phyloP scores from a whole-genome alignment of 805 yeast genomes.

The Nakazawaea wickerhamii region DNA sequence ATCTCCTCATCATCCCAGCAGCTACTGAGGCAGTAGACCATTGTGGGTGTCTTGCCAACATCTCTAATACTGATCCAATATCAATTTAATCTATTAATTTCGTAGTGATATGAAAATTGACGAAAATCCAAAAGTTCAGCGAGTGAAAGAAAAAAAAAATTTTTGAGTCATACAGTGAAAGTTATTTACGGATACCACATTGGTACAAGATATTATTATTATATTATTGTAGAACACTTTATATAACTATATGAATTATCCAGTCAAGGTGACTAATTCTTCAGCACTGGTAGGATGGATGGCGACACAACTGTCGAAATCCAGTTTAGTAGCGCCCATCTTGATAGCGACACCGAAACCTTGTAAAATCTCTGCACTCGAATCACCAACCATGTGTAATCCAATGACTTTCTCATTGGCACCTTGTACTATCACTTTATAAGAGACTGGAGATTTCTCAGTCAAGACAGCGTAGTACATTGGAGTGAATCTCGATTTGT shows the following conservation, averaged over 20 bases:
- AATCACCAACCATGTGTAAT: slow-evolving; percentile 87
- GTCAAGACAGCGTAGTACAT: slow-evolving; percentile 91
- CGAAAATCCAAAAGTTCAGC: too few relatives aligned
- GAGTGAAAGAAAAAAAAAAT: not conserved
- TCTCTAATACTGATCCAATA: not conserved
- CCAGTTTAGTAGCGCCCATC: slow-evolving; percentile 98
- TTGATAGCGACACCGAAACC: slow-evolving; percentile 98
- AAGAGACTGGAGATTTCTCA: slow-evolving; percentile 79
- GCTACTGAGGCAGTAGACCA: not conserved
- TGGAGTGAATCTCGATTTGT: slow-evolving; percentile 77
- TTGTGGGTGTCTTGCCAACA: not conserved
- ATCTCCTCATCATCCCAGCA: not conserved
- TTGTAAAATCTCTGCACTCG: slow-evolving; percentile 88
- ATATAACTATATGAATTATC: not conserved
- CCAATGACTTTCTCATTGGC: slow-evolving; percentile 92
- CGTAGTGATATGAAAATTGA: not conserved
- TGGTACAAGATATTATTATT: not conserved
- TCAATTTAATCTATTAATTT: too few relatives aligned
- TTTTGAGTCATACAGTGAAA: not conserved
- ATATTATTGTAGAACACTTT: not conserved
- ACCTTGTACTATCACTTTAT: slow-evolving; percentile 77
- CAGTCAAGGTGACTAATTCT: slow-evolving; percentile 79
- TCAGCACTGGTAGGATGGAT: slow-evolving; percentile 99
- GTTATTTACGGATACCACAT: not conserved
- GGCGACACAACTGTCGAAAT: slow-evolving; percentile 94